phyloP scores from a whole-genome alignment of 2,329 filamentous ascomycete species.

The Colletotrichum zoysiae region DNA sequence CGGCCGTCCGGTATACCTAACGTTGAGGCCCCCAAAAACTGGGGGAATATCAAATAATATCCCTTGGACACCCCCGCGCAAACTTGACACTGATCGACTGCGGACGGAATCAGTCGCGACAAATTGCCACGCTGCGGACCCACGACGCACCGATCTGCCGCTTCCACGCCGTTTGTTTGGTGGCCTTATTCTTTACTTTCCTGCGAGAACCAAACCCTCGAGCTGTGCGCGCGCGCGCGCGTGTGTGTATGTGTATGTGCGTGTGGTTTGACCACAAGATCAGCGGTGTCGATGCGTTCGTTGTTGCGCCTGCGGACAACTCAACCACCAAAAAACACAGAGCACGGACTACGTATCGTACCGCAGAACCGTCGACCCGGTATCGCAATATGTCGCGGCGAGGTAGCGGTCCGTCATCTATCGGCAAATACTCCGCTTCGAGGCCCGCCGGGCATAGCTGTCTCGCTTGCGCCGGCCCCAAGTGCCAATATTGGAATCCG shows the following conservation, averaged over 20 bases:
- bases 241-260: too few species aligned
- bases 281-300: background rate
- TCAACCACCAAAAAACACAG: background rate
- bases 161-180: background rate
- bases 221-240: background rate
- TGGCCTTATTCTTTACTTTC: background rate
- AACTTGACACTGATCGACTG: slow-evolving; percentile 19
- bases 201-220: background rate
- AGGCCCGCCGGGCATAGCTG: background rate
- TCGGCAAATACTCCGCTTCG: slow-evolving; percentile 14
- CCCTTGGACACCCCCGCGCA: background rate
- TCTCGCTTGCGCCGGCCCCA: slow-evolving; percentile 3
- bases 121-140: slow-evolving; percentile 13
- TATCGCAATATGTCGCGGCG: slow-evolving; percentile 10
- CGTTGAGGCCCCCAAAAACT: slow-evolving; percentile 1
- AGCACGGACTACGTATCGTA: background rate
- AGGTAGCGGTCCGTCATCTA: slow-evolving; percentile 3
- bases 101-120: slow-evolving; percentile 14
- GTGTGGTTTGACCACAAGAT: background rate
- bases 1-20: background rate
- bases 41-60: slow-evolving; percentile 25
- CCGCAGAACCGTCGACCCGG: background rate
- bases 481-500: background rate
- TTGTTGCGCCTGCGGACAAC: background rate
- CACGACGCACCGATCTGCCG: slow-evolving; percentile 9